Evolutionary conservation across 2,329 filamentous ascomycete species (phyloP), one percentile per base, ranked within the genome.

Genomic region (Seiridium cupressi): DNA sequence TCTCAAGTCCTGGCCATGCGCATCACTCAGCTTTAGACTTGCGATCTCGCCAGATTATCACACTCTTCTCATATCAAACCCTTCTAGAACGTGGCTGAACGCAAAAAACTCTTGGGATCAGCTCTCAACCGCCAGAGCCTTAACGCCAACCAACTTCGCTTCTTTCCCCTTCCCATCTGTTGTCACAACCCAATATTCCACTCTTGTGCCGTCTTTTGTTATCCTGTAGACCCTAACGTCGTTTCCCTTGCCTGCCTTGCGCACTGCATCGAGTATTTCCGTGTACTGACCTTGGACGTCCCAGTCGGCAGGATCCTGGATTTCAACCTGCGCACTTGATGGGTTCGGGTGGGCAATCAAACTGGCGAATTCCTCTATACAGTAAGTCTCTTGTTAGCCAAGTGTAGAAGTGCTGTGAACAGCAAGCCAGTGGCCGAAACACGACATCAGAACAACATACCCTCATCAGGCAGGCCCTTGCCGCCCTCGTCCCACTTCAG

Each of bases 161-260:
- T 81, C 83, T 55, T 83, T 77, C 13, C 75, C 79, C 65, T 85
- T 80, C 51, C 76, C 76, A 68, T 88, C 82, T 66, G 89, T 72
- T 31, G 85, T 86, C 51, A 97, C 78, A 61, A 97, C 78, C 83
- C 89, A 97, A 74, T 96, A 96, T 76, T 96, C 91, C 11, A 82
- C 81, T 70, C 89, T 83, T 34, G 87, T 85, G 10, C 79, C 78
- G 49, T 84, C 86, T 67, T 85, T 79, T 61, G 81, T 77, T 7
- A 96, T 86, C 57, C 84, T 81, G 70, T 95, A 97, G 31, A 96
- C 87, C 70, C 88, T 85, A 57, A 94, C 84, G 64, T 91, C 88
- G 62, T 81, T 83, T 2, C 89, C 86, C 70, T 82, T 79, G 31
- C 82, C 83, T 11, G 83, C 87, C 71, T 85, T 79, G 64, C 83